Conservation (phyloP, 2,329 filamentous ascomycete genomes). For the Escovopsis sp. region DNA sequence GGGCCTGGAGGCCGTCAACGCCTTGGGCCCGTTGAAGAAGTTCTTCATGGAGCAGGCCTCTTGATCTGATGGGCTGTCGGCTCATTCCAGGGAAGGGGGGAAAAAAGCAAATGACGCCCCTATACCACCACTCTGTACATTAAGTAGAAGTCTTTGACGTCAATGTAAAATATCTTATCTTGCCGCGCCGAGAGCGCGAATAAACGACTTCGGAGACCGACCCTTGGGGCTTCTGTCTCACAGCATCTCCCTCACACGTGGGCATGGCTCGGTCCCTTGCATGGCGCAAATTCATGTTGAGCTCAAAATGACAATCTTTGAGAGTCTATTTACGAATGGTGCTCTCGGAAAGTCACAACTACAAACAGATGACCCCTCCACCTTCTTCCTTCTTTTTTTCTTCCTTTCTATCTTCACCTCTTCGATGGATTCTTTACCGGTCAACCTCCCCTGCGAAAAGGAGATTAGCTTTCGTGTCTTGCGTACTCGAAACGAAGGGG, state of each 20-base stretch:
- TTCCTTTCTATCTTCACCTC: neutral
- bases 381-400: slow-evolving; percentile 16
- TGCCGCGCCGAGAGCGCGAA: neutral
- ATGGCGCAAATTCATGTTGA: too few species aligned
- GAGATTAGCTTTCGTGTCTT: slow-evolving; percentile 18
- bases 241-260: too few species aligned
- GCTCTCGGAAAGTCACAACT: slow-evolving; percentile 24
- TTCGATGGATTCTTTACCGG: slow-evolving; percentile 27
- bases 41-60: slow-evolving; percentile 70
- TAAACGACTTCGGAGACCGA: neutral
- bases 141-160: neutral
- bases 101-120: slow-evolving; percentile 24
- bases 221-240: too few species aligned
- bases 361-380: slow-evolving; percentile 22
- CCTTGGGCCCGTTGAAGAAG: slow-evolving; percentile 59
- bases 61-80: too few species aligned
- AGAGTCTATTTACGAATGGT: slow-evolving; percentile 23
- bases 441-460: slow-evolving; percentile 41
- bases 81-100: slow-evolving; percentile 26
- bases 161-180: neutral
- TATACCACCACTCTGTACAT: slow-evolving; percentile 1
- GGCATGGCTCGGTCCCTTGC: too few species aligned
- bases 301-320: slow-evolving; percentile 9
- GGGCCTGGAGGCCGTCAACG: slow-evolving; percentile 63
- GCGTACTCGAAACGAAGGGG: too few species aligned